A percentile compares a stretch with the other conserved stretches of the same genome.
Evolutionary conservation across 495 filamentous ascomycete species (phyloP).

Genomic region (Chaetomium fimeti): DNA sequence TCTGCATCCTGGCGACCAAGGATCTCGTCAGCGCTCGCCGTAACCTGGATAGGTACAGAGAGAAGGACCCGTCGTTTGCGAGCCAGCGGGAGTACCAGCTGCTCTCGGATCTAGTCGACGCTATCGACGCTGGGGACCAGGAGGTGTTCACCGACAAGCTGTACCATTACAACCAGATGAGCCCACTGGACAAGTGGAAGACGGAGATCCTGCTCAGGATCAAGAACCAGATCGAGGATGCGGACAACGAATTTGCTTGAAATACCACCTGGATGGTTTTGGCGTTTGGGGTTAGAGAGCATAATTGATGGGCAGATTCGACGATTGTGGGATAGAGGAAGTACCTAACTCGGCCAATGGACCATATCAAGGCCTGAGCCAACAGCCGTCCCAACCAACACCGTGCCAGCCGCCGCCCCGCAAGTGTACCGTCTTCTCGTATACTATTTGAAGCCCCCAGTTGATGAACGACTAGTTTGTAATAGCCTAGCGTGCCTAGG

Average conservation of each 20-base stretch:
- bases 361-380: not conserved
- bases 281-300: constrained; percentile 29
- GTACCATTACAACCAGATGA: constrained; percentile 83
- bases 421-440: too few species aligned
- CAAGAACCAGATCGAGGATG: constrained; percentile 77
- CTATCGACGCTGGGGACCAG: constrained; percentile 69
- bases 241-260: constrained; percentile 58
- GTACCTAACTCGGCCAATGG: not conserved
- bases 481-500: too few species aligned
- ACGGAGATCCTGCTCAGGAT: constrained; percentile 77
- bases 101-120: constrained; percentile 67
- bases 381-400: not conserved
- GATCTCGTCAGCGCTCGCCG: constrained; percentile 73
- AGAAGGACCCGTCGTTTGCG: constrained; percentile 74
- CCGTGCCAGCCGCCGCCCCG: too few species aligned
- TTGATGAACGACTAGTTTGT: too few species aligned
- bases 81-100: constrained; percentile 76
- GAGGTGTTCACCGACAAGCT: constrained; percentile 82
- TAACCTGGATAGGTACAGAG: constrained; percentile 75
- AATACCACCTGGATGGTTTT: constrained; percentile 1
- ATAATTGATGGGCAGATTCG: not conserved
- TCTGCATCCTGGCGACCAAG: constrained; percentile 74
- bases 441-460: too few species aligned
- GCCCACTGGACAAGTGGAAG: constrained; percentile 94
- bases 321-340: not conserved